Evolutionary conservation across 1,139 yeast genomes (phyloP), one percentile per base, ranked within the genome.

Genomic region (Geotrichum histeridarum): DNA sequence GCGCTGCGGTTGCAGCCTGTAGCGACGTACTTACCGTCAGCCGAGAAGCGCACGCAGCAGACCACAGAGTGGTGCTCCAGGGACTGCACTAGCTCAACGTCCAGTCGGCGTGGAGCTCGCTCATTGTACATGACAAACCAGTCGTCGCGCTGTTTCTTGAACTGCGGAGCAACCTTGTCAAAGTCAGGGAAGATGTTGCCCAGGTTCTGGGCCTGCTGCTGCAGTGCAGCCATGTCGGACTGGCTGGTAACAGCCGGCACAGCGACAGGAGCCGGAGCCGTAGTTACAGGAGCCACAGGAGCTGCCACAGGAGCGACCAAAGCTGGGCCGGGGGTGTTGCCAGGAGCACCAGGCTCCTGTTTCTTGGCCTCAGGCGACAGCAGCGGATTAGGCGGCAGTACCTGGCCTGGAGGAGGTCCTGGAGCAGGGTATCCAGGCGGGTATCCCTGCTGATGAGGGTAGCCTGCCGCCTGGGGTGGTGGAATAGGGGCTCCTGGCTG

Each of bases 1-100:
- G 98, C 95, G 45, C 95, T 83, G 68, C 93, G 89, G 74, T 93
- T 93, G 75, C 98, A 91, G 46, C 99, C 99, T 27, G 99, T 93
- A 27, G 99, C 99, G 64, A 93, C 79, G 68, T 81, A 88, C 72
- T 88, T 87, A 60, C 98, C 98, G 70, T 90, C 96, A 7, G 51
- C 44, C 22, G 57, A 55, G 22, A 93, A 93, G 60, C 95, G 79
- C 55, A 93, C 98, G 73, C 99, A 93, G 74, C 99, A 93, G 54
- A 91, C 98, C 46, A 91, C 98, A 1, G 95, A 86, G 18, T 90
- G 81, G 73, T 93, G 98, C 67, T 88, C 95, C 64, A 91, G 79
- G 11, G 96, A 86, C 68, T 88, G 95, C 63, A 91, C 87, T 63
- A 91, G 77, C 51, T 90, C 95, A 52, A 91, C 93, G 67, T 91